Conservation (phyloP, 768 basidiomycete species). For the Pleurotus ostreatus region DNA sequence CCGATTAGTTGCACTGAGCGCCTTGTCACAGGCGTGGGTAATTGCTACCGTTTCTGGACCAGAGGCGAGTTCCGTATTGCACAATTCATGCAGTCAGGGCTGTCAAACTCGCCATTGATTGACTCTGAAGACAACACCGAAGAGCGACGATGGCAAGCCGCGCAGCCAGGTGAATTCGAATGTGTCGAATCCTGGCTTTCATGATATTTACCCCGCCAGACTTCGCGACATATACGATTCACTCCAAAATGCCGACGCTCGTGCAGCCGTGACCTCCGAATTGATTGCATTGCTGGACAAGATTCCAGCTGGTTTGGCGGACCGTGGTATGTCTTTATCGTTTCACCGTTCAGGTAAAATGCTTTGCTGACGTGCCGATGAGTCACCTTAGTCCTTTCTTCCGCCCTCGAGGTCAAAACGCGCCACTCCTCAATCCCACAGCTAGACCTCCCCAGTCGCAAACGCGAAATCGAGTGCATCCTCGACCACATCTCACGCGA, state of each 20-base stretch:
- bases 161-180: too few relatives aligned
- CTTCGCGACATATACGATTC: conserved; percentile 15
- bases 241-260: background rate
- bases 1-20: too few relatives aligned
- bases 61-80: too few relatives aligned
- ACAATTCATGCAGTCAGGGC: too few relatives aligned
- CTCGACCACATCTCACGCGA: conserved; percentile 52
- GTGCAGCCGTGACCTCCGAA: background rate
- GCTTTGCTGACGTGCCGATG: too few relatives aligned
- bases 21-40: too few relatives aligned
- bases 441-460: conserved; percentile 51
- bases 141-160: too few relatives aligned
- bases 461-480: conserved; percentile 47
- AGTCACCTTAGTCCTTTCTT: conserved; percentile 7
- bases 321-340: background rate
- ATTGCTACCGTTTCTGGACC: too few relatives aligned
- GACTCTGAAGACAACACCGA: too few relatives aligned
- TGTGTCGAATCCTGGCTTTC: background rate
- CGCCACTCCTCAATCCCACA: conserved; percentile 38
- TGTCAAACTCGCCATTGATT: too few relatives aligned
- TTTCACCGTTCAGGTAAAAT: too few relatives aligned
- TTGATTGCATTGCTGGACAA: background rate
- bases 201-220: background rate
- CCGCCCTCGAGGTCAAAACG: conserved; percentile 35
- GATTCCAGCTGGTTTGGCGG: background rate